Percentiles rank a stretch among this genome's conserved stretches.
These are phyloP conservation scores for Alnus glutinosa DNA, from an alignment of 306 rosid genomes.

Conservation along the genomic window DNA sequence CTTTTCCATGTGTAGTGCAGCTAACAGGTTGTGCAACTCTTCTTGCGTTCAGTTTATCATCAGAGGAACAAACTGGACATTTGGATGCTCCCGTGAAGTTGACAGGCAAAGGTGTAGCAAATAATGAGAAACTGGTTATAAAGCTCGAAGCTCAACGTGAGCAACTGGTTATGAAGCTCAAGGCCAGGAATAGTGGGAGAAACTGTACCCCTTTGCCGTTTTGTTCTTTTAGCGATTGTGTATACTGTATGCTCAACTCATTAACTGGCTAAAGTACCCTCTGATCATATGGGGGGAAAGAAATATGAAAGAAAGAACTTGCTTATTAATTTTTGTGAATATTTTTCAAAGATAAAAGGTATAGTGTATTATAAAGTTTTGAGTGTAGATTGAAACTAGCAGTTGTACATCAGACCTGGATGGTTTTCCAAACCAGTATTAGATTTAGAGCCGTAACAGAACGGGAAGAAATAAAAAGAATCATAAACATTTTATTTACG, in stretches of 20 bases:
- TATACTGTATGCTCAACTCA: neutral
- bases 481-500: conserved; percentile 65
- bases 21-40: neutral
- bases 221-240: neutral
- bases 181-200: neutral
- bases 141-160: neutral
- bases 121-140: no score
- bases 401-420: neutral
- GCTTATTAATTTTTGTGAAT: neutral
- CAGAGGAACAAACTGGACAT: neutral
- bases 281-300: neutral
- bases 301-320: neutral
- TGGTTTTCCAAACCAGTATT: neutral
- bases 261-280: neutral
- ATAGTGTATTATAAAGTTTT: neutral
- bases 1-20: neutral
- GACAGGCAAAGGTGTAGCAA: neutral
- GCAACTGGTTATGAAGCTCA: conserved; percentile 9
- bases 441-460: neutral
- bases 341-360: neutral
- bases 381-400: no score
- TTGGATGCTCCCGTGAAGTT: neutral
- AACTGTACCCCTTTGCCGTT: neutral
- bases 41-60: neutral
- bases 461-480: conserved; percentile 28